Evolutionary conservation across 495 filamentous ascomycete species (phyloP).

Genomic region (Penicillium paxilli): DNA sequence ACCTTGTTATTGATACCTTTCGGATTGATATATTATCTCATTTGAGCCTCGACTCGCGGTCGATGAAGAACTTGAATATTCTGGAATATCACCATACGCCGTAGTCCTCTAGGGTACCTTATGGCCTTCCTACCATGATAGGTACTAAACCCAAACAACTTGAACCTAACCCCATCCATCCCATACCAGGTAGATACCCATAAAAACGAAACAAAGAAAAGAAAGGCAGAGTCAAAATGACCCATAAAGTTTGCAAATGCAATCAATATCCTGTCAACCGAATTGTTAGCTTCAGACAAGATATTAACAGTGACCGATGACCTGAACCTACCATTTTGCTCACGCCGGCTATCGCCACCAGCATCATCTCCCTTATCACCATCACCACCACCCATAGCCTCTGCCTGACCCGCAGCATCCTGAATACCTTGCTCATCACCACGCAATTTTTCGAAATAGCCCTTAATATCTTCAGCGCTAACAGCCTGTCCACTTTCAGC

Average conservation of each 20-base stretch:
- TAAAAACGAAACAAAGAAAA: too few relatives aligned
- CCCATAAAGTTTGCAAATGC: neutral
- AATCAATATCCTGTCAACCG: slow-evolving; percentile 2
- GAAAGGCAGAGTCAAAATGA: too few relatives aligned
- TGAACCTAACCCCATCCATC: neutral
- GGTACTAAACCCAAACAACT: too few relatives aligned
- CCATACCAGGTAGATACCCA: too few relatives aligned
- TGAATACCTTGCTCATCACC: slow-evolving; percentile 71
- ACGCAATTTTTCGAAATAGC: slow-evolving; percentile 88
- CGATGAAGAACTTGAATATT: neutral
- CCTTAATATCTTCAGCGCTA: slow-evolving; percentile 91
- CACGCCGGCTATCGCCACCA: slow-evolving; percentile 25
- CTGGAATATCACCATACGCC: neutral
- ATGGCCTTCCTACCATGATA: neutral
- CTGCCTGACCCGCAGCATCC: slow-evolving; percentile 42
- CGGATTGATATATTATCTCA: neutral
- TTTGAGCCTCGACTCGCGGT: neutral
- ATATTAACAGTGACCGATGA: neutral
- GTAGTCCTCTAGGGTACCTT: neutral
- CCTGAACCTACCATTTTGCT: slow-evolving; percentile 38
- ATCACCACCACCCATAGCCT: slow-evolving; percentile 17
- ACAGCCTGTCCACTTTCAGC: slow-evolving; percentile 86
- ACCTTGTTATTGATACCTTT: slow-evolving; percentile 8
- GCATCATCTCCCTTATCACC: slow-evolving; percentile 19
- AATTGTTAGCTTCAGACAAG: slow-evolving; percentile 18